phyloP scores from a whole-genome alignment of 208 protist genomes.

The Acanthamoeba castellanii region DNA sequence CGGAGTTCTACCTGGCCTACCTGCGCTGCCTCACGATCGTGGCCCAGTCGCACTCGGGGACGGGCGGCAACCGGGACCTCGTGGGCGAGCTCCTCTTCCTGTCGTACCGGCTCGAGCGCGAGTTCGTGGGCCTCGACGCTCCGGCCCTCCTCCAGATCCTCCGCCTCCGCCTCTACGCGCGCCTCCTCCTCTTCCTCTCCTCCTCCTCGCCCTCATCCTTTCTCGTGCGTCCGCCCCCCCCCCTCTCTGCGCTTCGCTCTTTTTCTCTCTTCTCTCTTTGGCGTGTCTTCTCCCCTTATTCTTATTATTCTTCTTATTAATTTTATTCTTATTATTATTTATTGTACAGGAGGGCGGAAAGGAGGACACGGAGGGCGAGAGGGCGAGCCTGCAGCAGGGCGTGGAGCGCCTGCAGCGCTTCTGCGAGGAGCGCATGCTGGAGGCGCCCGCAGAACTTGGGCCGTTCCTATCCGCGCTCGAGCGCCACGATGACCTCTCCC shows the following conservation, averaged over 20 bases:
- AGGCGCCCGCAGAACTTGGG: not conserved
- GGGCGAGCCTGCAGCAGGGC: not conserved
- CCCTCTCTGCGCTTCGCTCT: not conserved
- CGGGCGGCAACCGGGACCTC: not conserved
- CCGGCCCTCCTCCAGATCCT: not conserved
- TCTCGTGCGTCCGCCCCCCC: not conserved
- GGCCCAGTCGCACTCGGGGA: not conserved
- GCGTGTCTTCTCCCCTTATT: too few relatives aligned
- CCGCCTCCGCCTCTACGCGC: slow-evolving; percentile 43
- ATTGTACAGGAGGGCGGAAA: not conserved
- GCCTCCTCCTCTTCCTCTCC: not conserved
- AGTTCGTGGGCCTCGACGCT: not conserved
- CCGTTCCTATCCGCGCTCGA: not conserved
- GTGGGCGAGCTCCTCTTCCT: slow-evolving; percentile 22
- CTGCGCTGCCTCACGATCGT: slow-evolving; percentile 14
- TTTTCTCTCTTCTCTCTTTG: not conserved
- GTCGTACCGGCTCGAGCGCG: not conserved
- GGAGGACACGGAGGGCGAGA: not conserved
- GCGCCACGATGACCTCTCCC: not conserved
- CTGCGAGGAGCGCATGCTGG: not conserved
- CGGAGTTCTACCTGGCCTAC: slow-evolving; percentile 31
- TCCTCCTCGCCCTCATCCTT: not conserved
- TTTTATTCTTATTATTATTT: too few relatives aligned
- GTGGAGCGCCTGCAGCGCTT: not conserved
- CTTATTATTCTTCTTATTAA: too few relatives aligned